Conservation (phyloP, 768 basidiomycete genomes). For the Mycena alexandri region DNA sequence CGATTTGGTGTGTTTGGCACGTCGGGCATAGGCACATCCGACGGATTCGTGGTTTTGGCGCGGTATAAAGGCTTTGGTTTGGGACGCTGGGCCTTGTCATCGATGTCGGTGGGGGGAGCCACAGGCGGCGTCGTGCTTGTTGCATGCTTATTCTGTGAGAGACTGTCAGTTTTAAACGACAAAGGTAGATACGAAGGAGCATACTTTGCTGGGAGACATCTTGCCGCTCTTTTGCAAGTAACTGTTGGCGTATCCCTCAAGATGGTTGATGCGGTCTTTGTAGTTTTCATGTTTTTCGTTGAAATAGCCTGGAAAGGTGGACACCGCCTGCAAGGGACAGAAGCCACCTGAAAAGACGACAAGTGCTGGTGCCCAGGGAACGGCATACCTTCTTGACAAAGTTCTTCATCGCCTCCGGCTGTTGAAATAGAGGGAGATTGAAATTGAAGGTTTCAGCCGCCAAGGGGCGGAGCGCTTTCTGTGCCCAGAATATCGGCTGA, state of each 20-base stretch:
- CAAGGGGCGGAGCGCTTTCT: constrained; percentile 12
- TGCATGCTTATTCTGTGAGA: not conserved
- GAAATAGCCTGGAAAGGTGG: constrained; percentile 13
- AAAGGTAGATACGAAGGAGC: not conserved
- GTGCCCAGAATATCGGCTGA: no score
- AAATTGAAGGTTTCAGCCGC: constrained; percentile 19
- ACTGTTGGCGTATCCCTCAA: constrained; percentile 12
- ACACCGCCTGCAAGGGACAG: not conserved
- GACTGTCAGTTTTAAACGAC: not conserved
- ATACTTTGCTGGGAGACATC: not conserved
- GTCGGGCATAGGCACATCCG: constrained; percentile 1
- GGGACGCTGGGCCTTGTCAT: constrained; percentile 12
- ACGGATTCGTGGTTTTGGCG: not conserved
- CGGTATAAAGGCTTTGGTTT: constrained; percentile 14
- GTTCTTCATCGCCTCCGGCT: not conserved
- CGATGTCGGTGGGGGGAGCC: not conserved
- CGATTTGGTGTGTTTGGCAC: not conserved
- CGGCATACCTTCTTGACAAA: constrained; percentile 6
- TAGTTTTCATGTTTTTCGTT: not conserved
- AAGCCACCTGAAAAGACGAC: not conserved
- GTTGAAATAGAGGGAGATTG: constrained; percentile 15
- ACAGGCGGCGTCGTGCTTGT: not conserved
- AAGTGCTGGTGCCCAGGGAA: no score
- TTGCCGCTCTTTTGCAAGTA: constrained; percentile 28
- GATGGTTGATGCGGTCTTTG: constrained; percentile 1